These are phyloP conservation scores for Colletotrichum spaethianum DNA, from an alignment of 2,329 filamentous ascomycete species.

Conservation along the genomic window DNA sequence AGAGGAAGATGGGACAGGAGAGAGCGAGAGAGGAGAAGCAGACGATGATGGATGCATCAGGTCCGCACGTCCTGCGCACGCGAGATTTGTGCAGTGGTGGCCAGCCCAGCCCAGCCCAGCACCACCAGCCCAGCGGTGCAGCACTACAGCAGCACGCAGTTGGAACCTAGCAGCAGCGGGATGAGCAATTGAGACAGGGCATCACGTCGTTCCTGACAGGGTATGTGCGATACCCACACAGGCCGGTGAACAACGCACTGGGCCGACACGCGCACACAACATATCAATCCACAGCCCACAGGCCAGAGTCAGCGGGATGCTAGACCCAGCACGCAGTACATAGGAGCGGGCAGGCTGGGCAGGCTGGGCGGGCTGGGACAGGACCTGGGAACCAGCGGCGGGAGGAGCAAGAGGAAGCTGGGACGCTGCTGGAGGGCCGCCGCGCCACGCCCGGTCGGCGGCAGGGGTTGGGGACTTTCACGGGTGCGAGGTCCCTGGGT, in stretches of 20 bases:
- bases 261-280: background rate
- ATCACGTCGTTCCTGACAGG: background rate
- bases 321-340: background rate
- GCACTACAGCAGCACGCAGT: constrained; percentile 5
- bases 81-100: constrained; percentile 37
- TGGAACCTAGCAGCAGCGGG: background rate
- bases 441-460: background rate
- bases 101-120: constrained; percentile 17
- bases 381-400: background rate
- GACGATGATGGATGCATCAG: constrained; percentile 35
- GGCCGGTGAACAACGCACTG: background rate
- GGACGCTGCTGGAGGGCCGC: background rate
- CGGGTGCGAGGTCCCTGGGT: background rate
- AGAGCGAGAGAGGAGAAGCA: constrained; percentile 23
- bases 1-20: constrained; percentile 19
- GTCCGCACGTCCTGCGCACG: constrained; percentile 31
- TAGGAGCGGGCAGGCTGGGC: background rate
- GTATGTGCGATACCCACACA: background rate
- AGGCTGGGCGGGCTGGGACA: background rate
- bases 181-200: background rate
- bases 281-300: background rate
- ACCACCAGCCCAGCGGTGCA: background rate
- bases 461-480: background rate
- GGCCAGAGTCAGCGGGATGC: background rate
- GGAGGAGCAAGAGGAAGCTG: background rate